These are phyloP conservation scores for Oenanthe sinensis DNA, from an alignment of 129 eudicot species.

Conservation along the genomic window DNA sequence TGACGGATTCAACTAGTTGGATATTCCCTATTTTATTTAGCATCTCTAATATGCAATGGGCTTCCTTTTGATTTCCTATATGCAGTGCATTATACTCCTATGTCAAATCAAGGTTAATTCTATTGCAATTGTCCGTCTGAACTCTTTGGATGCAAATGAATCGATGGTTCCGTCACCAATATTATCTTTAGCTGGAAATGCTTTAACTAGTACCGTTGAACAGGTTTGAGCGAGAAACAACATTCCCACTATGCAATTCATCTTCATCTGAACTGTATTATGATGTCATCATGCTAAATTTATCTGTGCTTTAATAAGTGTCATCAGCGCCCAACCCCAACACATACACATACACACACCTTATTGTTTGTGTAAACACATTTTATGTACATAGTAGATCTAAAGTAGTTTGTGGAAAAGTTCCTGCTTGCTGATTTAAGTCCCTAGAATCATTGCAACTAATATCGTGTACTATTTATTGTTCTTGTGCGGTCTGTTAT, in stretches of 20 bases:
- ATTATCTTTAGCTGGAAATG: conserved; percentile 25
- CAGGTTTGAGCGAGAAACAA: conserved; percentile 38
- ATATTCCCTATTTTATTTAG: conserved; percentile 4
- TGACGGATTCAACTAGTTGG: background rate
- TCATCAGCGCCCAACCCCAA: background rate
- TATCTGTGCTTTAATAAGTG: background rate
- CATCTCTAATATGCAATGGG: conserved; percentile 6
- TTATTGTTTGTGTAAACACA: background rate
- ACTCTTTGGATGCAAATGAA: conserved; percentile 27
- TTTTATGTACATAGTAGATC: background rate
- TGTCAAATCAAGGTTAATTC: conserved; percentile 80
- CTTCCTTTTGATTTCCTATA: conserved; percentile 16
- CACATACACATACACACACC: background rate
- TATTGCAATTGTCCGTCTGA: conserved; percentile 76
- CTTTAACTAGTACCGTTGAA: conserved; percentile 48
- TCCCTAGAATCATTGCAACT: background rate
- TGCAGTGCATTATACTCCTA: conserved; percentile 73
- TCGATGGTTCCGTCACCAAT: conserved; percentile 13
- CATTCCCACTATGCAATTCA: background rate
- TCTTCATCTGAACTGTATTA: background rate
- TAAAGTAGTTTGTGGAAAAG: background rate
- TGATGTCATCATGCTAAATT: background rate
- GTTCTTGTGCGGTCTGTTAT: background rate
- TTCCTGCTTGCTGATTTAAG: background rate
- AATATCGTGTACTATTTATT: background rate